A percentile compares a stretch with the other conserved stretches of the same genome.
phyloP scores from a whole-genome alignment of 2,329 filamentous ascomycete genomes.

The Kalaharituber pfeilii region DNA sequence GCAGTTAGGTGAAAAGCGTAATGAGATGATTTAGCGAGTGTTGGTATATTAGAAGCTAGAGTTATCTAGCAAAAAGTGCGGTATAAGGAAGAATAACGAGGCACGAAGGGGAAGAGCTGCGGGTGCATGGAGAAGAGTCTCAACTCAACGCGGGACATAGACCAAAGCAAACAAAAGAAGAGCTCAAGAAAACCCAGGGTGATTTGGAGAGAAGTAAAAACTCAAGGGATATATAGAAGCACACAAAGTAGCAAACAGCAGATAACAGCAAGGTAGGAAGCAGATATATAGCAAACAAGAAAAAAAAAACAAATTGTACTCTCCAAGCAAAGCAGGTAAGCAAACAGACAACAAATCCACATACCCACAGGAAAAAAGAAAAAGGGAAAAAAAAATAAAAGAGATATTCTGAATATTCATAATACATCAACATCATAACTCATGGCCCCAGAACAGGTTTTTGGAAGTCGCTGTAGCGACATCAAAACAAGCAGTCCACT shows the following conservation, averaged over 20 bases:
- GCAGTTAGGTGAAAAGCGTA: no score
- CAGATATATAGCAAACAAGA: background rate
- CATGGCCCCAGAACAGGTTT: background rate
- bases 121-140: background rate
- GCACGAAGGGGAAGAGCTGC: background rate
- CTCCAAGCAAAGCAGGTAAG: no score
- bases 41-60: background rate
- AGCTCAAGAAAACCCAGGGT: background rate
- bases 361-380: background rate
- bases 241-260: no score
- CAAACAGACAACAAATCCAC: background rate
- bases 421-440: background rate
- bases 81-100: background rate
- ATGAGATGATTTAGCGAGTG: no score
- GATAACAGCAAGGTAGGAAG: background rate
- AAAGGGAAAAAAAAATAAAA: background rate
- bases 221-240: background rate
- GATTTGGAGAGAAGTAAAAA: background rate
- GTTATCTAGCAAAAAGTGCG: background rate
- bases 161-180: background rate
- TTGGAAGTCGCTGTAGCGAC: no score
- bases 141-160: no score
- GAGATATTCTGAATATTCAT: background rate
- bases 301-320: background rate
- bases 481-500: no score